phyloP scores from a whole-genome alignment of 371 early-diverging fungal species.

The Phascolomyces articulosus region DNA sequence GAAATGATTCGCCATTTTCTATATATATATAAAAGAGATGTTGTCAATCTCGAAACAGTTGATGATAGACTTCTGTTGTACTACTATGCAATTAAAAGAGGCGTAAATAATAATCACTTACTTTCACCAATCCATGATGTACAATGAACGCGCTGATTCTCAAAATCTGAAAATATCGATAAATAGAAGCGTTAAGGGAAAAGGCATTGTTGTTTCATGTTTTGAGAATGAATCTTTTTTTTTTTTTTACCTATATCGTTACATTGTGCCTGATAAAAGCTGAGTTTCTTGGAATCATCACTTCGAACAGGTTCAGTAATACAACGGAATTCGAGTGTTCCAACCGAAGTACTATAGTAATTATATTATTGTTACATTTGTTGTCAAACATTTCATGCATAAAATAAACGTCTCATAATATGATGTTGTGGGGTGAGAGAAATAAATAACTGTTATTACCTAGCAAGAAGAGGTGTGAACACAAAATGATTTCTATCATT shows the following conservation, averaged over 20 bases:
- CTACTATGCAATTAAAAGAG: background rate
- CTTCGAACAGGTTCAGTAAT: constrained; percentile 74
- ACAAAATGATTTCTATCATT: constrained; percentile 70
- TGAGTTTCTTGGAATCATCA: constrained; percentile 57
- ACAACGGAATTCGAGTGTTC: constrained; percentile 84
- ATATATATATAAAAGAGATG: background rate
- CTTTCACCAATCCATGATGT: constrained; percentile 37
- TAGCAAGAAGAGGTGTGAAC: constrained; percentile 83
- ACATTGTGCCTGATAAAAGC: constrained; percentile 71
- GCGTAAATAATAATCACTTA: background rate
- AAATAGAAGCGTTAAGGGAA: too few relatives aligned
- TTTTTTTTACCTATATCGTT: constrained; percentile 57
- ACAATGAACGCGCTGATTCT: constrained; percentile 37
- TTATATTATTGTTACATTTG: background rate
- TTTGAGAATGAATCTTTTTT: too few relatives aligned
- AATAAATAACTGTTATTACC: constrained; percentile 11
- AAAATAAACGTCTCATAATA: background rate
- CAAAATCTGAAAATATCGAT: constrained; percentile 17
- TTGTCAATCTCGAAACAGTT: background rate
- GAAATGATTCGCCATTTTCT: constrained; percentile 34
- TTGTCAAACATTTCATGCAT: constrained; percentile 8
- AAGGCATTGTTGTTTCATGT: too few relatives aligned
- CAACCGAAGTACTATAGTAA: constrained; percentile 65
- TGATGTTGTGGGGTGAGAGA: background rate
- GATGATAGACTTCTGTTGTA: background rate